Conservation (phyloP, 2,329 filamentous ascomycete genomes). For the Calcarisporium arbuscula region DNA sequence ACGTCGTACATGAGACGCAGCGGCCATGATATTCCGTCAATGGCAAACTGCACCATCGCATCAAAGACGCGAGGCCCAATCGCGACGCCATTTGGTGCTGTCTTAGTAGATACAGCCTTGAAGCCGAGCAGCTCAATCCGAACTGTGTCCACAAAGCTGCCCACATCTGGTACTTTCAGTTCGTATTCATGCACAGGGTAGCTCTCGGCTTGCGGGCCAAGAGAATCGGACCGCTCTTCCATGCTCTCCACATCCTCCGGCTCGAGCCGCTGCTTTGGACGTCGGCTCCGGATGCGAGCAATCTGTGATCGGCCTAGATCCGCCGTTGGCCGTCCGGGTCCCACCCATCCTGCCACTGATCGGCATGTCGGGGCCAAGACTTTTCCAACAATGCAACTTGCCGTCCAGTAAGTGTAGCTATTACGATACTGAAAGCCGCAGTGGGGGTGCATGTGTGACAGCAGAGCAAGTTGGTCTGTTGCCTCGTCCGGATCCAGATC, state of each 20-base stretch:
- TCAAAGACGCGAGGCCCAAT: slow-evolving; percentile 46
- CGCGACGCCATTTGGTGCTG: slow-evolving; percentile 13
- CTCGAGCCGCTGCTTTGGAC: slow-evolving; percentile 49
- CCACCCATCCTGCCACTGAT: slow-evolving; percentile 67
- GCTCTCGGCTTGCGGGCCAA: slow-evolving; percentile 55
- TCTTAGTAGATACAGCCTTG: slow-evolving; percentile 32
- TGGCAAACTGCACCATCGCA: slow-evolving; percentile 56
- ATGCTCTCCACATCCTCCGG: slow-evolving; percentile 59
- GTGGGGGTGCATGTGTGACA: slow-evolving; percentile 62
- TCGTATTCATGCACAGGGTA: slow-evolving; percentile 65
- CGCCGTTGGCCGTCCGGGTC: slow-evolving; percentile 60
- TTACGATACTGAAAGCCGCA: slow-evolving; percentile 71
- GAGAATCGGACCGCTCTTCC: slow-evolving; percentile 59
- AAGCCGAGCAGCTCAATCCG: slow-evolving; percentile 64
- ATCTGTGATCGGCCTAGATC: slow-evolving; percentile 65
- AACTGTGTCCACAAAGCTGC: slow-evolving; percentile 57
- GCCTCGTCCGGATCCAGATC: slow-evolving; percentile 66
- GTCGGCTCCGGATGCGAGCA: slow-evolving; percentile 58
- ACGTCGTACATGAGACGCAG: slow-evolving; percentile 58
- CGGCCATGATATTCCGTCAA: slow-evolving; percentile 58
- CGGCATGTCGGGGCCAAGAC: slow-evolving; percentile 67
- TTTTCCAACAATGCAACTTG: slow-evolving; percentile 66
- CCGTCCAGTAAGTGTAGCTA: slow-evolving; percentile 72
- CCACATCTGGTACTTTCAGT: slow-evolving; percentile 49
- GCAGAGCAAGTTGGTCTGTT: slow-evolving; percentile 56